Conservation (phyloP, 768 basidiomycete genomes). For the Auricularia cornea region DNA sequence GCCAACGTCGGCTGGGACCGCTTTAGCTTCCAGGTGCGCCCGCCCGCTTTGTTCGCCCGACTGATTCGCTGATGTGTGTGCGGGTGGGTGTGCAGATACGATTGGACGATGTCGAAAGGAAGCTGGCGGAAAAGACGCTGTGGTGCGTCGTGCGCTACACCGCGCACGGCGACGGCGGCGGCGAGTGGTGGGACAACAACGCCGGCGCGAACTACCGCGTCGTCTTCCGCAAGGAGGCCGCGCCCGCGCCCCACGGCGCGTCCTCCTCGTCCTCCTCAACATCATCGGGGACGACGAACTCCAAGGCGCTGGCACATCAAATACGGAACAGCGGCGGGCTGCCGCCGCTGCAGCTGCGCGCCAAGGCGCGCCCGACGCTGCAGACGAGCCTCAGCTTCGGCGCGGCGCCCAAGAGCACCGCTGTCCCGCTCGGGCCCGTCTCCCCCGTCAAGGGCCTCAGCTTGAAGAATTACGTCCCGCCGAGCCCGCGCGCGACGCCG, state of each 20-base stretch:
- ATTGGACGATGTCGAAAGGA: constrained; percentile 65
- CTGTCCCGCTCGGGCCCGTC: neutral
- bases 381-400: neutral
- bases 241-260: neutral
- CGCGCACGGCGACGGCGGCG: constrained; percentile 42
- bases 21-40: constrained; percentile 58
- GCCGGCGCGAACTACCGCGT: constrained; percentile 67
- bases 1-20: constrained; percentile 40
- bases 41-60: neutral
- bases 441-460: neutral
- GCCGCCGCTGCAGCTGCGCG: neutral
- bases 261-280: neutral
- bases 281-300: too few relatives aligned
- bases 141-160: constrained; percentile 68
- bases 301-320: neutral
- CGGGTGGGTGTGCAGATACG: constrained; percentile 18
- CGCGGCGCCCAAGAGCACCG: neutral
- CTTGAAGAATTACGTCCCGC: neutral
- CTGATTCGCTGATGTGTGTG: neutral
- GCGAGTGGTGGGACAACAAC: constrained; percentile 94
- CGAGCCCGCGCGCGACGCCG: neutral
- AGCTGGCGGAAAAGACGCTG: constrained; percentile 74
- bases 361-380: neutral
- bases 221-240: constrained; percentile 40
- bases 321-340: neutral